These are phyloP conservation scores for Sclerotinia glacialis DNA, from an alignment of 2,329 filamentous ascomycete species.

Conservation along the genomic window DNA sequence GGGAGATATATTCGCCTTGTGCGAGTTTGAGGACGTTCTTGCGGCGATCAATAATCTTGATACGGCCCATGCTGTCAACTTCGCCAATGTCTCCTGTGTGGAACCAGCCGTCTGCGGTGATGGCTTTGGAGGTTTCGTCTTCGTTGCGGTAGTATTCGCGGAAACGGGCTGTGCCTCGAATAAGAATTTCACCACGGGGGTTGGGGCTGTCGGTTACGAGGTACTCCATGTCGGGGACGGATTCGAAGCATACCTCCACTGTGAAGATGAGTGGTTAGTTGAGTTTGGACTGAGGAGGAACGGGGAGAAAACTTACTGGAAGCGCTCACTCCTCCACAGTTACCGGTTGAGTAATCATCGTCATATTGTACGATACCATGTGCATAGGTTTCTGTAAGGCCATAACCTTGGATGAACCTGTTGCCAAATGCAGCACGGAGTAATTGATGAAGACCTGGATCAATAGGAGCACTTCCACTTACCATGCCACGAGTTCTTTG, in stretches of 20 bases:
- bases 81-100: conserved; percentile 88
- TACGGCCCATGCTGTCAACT: conserved; percentile 79
- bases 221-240: conserved; percentile 94
- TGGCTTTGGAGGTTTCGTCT: conserved; percentile 77
- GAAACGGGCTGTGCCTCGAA: conserved; percentile 80
- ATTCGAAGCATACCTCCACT: conserved; percentile 75
- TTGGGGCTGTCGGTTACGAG: conserved; percentile 80
- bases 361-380: conserved; percentile 66
- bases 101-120: conserved; percentile 94
- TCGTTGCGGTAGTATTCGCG: conserved; percentile 85
- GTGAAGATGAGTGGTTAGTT: conserved; percentile 35
- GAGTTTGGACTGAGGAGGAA: background rate
- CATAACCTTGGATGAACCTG: conserved; percentile 83
- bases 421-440: conserved; percentile 78
- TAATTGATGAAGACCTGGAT: conserved; percentile 84
- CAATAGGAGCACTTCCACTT: conserved; percentile 85
- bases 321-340: conserved; percentile 72
- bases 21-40: conserved; percentile 99
- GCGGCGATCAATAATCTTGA: conserved; percentile 91
- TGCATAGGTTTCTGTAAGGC: conserved; percentile 90
- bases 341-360: conserved; percentile 72
- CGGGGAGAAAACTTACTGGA: conserved; percentile 11
- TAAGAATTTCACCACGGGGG: conserved; percentile 83
- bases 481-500: conserved; percentile 71
- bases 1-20: conserved; percentile 97